Percentiles rank a stretch among this genome's conserved stretches.
Conservation (phyloP, 257 asterid genomes). For the Nicotiana sylvestris region DNA sequence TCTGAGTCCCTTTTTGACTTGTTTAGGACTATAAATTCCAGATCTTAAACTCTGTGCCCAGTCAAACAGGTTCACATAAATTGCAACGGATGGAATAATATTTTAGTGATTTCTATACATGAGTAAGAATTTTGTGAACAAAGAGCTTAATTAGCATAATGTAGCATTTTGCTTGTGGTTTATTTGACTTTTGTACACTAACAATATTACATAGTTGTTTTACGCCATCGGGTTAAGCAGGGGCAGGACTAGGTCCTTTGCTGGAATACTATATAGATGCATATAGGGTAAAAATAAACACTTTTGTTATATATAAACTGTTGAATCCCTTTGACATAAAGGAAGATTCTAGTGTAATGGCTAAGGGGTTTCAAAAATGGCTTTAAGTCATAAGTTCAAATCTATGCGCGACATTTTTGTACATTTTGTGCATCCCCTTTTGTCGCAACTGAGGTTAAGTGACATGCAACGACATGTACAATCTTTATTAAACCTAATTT, state of each 20-base stretch:
- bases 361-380: not conserved
- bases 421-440: no score
- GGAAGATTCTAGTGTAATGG: not conserved
- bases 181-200: not conserved
- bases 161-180: not conserved
- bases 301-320: not conserved
- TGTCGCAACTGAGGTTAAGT: not conserved
- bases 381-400: not conserved
- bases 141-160: no score
- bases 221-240: not conserved
- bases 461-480: not conserved
- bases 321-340: not conserved
- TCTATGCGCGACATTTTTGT: not conserved
- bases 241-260: not conserved
- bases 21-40: no score
- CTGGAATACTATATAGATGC: no score
- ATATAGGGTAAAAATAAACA: no score
- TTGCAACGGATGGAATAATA: no score
- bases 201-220: not conserved
- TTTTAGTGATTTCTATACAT: no score
- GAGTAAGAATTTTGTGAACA: no score
- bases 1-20: no score
- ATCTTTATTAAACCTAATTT: not conserved
- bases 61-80: no score
- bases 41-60: no score